A percentile compares a stretch with the other conserved stretches of the same genome.
Conservation (phyloP, 108 stramenopile genomes). For the Bacterosira constricta region DNA sequence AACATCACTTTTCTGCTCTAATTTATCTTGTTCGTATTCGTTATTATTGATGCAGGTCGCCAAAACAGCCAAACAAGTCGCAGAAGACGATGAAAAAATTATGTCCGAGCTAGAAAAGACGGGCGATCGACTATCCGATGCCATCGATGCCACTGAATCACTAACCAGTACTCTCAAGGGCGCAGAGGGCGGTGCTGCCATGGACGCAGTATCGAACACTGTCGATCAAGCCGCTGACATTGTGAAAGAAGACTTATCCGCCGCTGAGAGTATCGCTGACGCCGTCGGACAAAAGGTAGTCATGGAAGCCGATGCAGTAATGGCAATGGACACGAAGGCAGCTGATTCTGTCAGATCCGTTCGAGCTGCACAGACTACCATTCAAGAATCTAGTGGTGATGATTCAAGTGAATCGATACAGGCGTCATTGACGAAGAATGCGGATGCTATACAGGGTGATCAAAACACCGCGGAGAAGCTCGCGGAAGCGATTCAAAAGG, state of each 20-base stretch:
- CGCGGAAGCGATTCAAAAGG: conserved; percentile 5
- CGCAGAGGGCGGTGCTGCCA: conserved; percentile 9
- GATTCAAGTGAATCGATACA: background rate
- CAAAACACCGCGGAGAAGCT: background rate
- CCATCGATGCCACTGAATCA: conserved; percentile 5
- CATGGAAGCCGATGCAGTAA: conserved; percentile 10
- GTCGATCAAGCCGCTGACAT: background rate
- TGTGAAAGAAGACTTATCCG: background rate
- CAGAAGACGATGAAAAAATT: background rate
- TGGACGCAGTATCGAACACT: conserved; percentile 11
- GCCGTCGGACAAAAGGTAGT: conserved; percentile 9
- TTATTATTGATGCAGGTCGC: too few relatives aligned
- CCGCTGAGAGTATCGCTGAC: conserved; percentile 4
- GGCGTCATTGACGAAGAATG: conserved; percentile 1
- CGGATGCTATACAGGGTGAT: conserved; percentile 6
- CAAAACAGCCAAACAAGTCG: conserved; percentile 13
- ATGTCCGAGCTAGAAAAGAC: conserved; percentile 17
- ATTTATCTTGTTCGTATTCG: too few relatives aligned
- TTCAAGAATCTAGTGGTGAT: conserved; percentile 1
- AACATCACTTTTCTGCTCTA: too few relatives aligned
- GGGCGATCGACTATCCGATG: conserved; percentile 2
- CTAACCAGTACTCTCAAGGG: conserved; percentile 3
- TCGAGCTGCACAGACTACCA: conserved; percentile 2
- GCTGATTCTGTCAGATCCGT: conserved; percentile 5
- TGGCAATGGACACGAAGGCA: conserved; percentile 10